Conservation (phyloP, 768 basidiomycete species). For the Kwoniella dejecticola region DNA sequence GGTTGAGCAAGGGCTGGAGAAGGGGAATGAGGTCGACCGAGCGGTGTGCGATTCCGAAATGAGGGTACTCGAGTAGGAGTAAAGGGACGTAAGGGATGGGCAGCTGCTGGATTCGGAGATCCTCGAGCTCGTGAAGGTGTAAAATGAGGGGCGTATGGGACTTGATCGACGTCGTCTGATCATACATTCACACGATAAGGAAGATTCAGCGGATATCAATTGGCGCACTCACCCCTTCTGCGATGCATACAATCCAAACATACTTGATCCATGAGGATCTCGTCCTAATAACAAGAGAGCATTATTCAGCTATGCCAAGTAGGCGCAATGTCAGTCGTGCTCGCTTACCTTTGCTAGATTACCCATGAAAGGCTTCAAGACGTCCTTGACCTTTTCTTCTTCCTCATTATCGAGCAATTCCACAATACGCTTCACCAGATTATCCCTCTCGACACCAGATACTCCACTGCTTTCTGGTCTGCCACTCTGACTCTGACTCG, state of each 20-base stretch:
- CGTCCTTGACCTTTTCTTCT: constrained; percentile 78
- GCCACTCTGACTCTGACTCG: constrained; percentile 7
- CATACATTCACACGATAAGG: no score
- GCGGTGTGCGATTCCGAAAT: constrained; percentile 46
- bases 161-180: constrained; percentile 50
- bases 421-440: constrained; percentile 72
- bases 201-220: no score
- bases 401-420: constrained; percentile 74
- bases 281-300: constrained; percentile 28
- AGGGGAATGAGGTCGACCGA: constrained; percentile 52
- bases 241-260: constrained; percentile 95
- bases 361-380: constrained; percentile 71
- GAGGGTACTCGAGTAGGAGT: constrained; percentile 55
- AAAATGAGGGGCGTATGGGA: constrained; percentile 65
- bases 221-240: constrained; percentile 82
- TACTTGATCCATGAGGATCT: constrained; percentile 67
- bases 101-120: constrained; percentile 63
- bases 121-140: constrained; percentile 68
- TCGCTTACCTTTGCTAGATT: constrained; percentile 57
- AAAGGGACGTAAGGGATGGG: constrained; percentile 66
- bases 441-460: constrained; percentile 59
- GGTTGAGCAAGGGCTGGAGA: constrained; percentile 43
- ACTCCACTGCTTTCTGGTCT: background rate
- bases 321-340: constrained; percentile 57
- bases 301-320: constrained; percentile 1